Evolutionary conservation across 2,329 filamentous ascomycete species (phyloP).

Genomic region (Uncinocarpus reesii): DNA sequence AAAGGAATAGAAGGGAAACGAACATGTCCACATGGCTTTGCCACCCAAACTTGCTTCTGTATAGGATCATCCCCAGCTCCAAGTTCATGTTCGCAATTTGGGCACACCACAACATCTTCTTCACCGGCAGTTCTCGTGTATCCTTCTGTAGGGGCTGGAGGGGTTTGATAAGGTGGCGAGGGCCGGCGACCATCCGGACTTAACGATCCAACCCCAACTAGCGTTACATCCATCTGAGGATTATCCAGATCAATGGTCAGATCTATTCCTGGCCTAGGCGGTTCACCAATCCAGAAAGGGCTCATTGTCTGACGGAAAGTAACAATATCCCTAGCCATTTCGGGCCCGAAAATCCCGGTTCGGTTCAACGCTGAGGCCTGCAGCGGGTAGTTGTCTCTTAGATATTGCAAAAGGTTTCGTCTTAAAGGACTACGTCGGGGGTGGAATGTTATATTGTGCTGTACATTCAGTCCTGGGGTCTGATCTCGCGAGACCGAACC

Average conservation of each 20-base stretch:
- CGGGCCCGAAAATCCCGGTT: not conserved
- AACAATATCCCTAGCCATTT: slow-evolving; percentile 16
- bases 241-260: slow-evolving; percentile 24
- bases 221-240: slow-evolving; percentile 15
- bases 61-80: slow-evolving; percentile 56
- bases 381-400: slow-evolving; percentile 8
- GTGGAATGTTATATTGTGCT: not conserved
- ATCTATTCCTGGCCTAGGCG: slow-evolving; percentile 19
- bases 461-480: not conserved
- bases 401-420: slow-evolving; percentile 15
- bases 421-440: not conserved
- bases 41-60: slow-evolving; percentile 84
- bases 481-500: slow-evolving; percentile 13
- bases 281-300: slow-evolving; percentile 22
- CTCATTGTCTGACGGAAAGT: slow-evolving; percentile 15
- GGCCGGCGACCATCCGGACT: slow-evolving; percentile 15
- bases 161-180: slow-evolving; percentile 46
- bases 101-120: slow-evolving; percentile 66
- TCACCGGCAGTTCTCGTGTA: slow-evolving; percentile 70
- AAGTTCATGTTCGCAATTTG: slow-evolving; percentile 76
- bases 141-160: slow-evolving; percentile 56
- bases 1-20: not conserved
- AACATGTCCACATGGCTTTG: slow-evolving; percentile 88
- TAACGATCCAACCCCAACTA: slow-evolving; percentile 32
- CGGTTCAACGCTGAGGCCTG: slow-evolving; percentile 1